A percentile compares a stretch with the other conserved stretches of the same genome.
Evolutionary conservation across 129 eudicot species (phyloP).

Genomic region (Flaveria robusta): DNA sequence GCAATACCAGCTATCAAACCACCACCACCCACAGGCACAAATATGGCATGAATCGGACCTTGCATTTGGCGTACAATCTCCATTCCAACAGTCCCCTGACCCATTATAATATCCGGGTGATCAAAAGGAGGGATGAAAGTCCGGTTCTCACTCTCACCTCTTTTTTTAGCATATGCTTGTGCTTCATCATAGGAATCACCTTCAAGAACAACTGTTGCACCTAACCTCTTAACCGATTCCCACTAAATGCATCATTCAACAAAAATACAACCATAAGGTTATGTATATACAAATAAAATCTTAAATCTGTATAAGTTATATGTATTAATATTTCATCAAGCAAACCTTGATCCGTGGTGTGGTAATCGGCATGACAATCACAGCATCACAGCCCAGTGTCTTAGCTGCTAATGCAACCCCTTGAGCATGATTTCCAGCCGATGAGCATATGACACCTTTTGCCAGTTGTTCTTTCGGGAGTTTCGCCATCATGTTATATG

Average conservation of each 20-base stretch:
- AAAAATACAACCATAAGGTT: conserved; percentile 2
- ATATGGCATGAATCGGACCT: conserved; percentile 85
- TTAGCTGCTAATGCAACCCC: conserved; percentile 95
- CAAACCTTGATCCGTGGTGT: conserved; percentile 92
- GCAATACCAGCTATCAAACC: conserved; percentile 99
- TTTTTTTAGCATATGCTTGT: conserved; percentile 73
- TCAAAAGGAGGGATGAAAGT: conserved; percentile 95
- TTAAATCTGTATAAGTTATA: background rate
- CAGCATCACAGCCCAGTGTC: conserved; percentile 86
- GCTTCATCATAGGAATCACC: conserved; percentile 99
- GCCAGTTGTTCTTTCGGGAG: conserved; percentile 79
- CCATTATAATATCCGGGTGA: conserved; percentile 85
- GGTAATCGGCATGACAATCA: conserved; percentile 95
- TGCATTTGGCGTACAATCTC: conserved; percentile 88
- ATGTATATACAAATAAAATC: conserved; percentile 4
- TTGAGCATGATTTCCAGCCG: conserved; percentile 99
- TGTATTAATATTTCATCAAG: conserved; percentile 3
- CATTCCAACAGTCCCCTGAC: conserved; percentile 97
- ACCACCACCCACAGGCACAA: conserved; percentile 99
- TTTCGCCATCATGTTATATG: conserved; percentile 99
- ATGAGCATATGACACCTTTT: conserved; percentile 89
- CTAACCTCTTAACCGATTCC: conserved; percentile 87
- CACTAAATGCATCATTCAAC: conserved; percentile 48
- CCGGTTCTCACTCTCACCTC: conserved; percentile 64
- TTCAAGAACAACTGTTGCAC: conserved; percentile 91